Conservation (phyloP, 345 rosid genomes). For the Gossypium mustelinum region DNA sequence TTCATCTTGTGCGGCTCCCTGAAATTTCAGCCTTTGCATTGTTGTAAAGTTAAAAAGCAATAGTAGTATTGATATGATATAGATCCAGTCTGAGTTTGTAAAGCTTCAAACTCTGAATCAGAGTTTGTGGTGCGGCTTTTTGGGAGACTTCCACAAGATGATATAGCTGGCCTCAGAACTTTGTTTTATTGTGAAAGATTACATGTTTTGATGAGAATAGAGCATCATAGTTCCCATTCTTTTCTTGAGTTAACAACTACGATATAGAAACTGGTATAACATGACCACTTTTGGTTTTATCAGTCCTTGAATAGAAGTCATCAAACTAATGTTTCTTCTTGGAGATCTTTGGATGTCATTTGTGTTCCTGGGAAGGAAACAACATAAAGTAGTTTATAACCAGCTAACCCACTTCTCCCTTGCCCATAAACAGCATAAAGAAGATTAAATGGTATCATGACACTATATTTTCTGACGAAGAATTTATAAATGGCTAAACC, state of each 20-base stretch:
- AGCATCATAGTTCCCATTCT: not conserved
- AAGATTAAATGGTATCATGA: not conserved
- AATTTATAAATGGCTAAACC: not conserved
- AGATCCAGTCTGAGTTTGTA: not conserved
- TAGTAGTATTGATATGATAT: not conserved
- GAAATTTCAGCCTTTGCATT: not conserved
- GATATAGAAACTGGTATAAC: not conserved
- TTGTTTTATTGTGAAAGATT: not conserved
- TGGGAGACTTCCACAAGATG: not conserved
- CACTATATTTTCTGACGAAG: not conserved
- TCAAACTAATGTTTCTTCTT: not conserved
- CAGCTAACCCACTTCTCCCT: not conserved
- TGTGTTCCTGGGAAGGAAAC: not conserved
- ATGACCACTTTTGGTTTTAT: not conserved
- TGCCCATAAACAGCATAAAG: not conserved
- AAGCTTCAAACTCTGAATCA: not conserved
- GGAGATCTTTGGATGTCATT: not conserved
- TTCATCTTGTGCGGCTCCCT: not conserved
- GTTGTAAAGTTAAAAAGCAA: not conserved
- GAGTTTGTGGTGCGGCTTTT: not conserved
- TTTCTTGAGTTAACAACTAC: constrained; percentile 3
- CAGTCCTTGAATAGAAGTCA: not conserved
- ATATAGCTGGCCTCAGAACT: not conserved
- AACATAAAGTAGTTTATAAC: not conserved
- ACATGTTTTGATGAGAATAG: not conserved